These are phyloP conservation scores for Ciborinia camelliae DNA, from an alignment of 2,329 filamentous ascomycete genomes.

Conservation along the genomic window DNA sequence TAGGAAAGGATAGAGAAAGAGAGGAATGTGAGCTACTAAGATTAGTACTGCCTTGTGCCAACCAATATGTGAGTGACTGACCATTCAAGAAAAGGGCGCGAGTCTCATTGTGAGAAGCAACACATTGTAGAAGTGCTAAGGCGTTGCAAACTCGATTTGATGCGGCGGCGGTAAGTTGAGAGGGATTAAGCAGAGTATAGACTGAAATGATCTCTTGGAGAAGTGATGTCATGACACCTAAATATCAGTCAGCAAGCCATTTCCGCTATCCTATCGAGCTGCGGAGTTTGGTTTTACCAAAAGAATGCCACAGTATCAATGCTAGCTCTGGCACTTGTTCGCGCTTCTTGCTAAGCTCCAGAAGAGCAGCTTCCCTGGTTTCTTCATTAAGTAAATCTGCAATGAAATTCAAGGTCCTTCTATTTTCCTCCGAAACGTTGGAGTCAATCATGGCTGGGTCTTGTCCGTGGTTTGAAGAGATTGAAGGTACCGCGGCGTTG, in stretches of 20 bases:
- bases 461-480: slow-evolving; percentile 49
- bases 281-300: slow-evolving; percentile 68
- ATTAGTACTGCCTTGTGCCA: slow-evolving; percentile 23
- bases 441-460: slow-evolving; percentile 57
- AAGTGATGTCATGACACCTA: slow-evolving; percentile 96
- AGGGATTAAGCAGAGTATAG: slow-evolving; percentile 93
- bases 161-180: slow-evolving; percentile 93
- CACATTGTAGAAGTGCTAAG: slow-evolving; percentile 90
- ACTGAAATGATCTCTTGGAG: slow-evolving; percentile 99
- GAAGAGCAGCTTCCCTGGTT: slow-evolving; percentile 82
- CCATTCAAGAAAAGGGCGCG: slow-evolving; percentile 89
- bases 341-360: slow-evolving; percentile 97
- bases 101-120: slow-evolving; percentile 96
- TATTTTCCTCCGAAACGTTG: slow-evolving; percentile 80
- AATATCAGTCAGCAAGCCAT: slow-evolving; percentile 26
- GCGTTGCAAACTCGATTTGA: slow-evolving; percentile 98
- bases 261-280: not conserved
- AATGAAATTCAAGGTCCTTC: slow-evolving; percentile 88
- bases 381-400: slow-evolving; percentile 84
- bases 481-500: slow-evolving; percentile 43
- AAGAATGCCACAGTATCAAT: slow-evolving; percentile 96
- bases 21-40: slow-evolving; percentile 82
- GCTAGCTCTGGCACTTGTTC: slow-evolving; percentile 97
- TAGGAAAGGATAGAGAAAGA: slow-evolving; percentile 96
- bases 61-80: slow-evolving; percentile 43